A percentile compares a stretch with the other conserved stretches of the same genome.
Evolutionary conservation across 192 early-diverging fungal genomes (phyloP).

Genomic region (Umbelopsis sp.): DNA sequence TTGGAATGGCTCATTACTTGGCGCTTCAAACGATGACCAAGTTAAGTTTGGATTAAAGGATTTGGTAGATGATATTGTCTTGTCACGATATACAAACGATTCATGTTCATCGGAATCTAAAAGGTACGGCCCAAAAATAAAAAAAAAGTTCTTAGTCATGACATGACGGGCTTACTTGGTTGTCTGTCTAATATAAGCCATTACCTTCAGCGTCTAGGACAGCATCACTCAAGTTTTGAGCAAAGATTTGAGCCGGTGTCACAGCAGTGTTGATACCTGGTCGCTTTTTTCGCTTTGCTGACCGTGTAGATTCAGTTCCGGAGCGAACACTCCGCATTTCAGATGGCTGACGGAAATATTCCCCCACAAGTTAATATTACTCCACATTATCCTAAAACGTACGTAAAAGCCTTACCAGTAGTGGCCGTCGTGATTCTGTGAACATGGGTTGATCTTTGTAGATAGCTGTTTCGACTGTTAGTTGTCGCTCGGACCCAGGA

Average conservation of each 20-base stretch:
- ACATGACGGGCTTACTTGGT: no score
- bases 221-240: slow-evolving; percentile 36
- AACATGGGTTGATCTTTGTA: slow-evolving; percentile 25
- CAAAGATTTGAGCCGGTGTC: slow-evolving; percentile 42
- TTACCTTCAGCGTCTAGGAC: slow-evolving; percentile 39
- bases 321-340: slow-evolving; percentile 30
- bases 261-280: slow-evolving; percentile 14
- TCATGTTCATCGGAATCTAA: slow-evolving; percentile 42
- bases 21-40: slow-evolving; percentile 25
- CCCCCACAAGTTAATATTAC: no score
- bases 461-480: slow-evolving; percentile 29
- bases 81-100: slow-evolving; percentile 36
- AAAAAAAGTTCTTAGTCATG: background rate
- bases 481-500: slow-evolving; percentile 17
- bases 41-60: slow-evolving; percentile 9
- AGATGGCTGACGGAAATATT: slow-evolving; percentile 13
- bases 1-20: slow-evolving; percentile 9
- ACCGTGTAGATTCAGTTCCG: slow-evolving; percentile 32
- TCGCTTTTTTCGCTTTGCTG: slow-evolving; percentile 28
- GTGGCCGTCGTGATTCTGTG: slow-evolving; percentile 4
- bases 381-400: no score
- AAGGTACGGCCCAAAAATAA: background rate
- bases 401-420: background rate
- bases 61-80: slow-evolving; percentile 19
- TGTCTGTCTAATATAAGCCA: no score